These are phyloP conservation scores for Metschnikowia peoriensis DNA, from an alignment of 805 yeast species.

Conservation along the genomic window DNA sequence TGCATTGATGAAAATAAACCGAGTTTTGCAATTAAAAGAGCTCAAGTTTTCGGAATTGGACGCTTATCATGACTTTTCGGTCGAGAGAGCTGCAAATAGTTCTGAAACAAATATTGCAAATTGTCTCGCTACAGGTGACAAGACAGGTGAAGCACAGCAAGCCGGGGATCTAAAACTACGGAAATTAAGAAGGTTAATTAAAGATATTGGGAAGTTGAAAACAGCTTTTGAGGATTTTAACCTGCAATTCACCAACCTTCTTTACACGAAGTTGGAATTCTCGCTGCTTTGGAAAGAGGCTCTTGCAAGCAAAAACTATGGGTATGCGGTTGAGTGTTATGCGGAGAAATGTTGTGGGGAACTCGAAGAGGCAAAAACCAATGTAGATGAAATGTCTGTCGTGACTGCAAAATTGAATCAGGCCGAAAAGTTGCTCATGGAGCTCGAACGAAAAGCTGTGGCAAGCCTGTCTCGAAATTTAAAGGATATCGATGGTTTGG, in stretches of 20 bases:
- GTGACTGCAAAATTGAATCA: background rate
- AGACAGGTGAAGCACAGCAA: background rate
- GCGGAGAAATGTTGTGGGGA: slow-evolving; percentile 9
- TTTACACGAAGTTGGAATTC: background rate
- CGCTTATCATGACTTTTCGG: slow-evolving; percentile 6
- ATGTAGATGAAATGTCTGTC: background rate
- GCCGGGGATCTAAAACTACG: background rate
- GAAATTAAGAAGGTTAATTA: background rate
- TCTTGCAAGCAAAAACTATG: slow-evolving; percentile 4
- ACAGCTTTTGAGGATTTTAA: background rate
- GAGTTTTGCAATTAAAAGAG: slow-evolving; percentile 10
- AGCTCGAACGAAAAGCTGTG: background rate
- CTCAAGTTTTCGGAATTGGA: slow-evolving; percentile 3
- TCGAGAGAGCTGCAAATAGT: background rate
- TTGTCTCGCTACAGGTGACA: background rate
- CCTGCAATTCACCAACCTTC: background rate
- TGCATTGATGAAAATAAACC: slow-evolving; percentile 12
- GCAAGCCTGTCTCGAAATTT: background rate
- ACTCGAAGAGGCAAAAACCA: background rate
- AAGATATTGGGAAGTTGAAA: background rate
- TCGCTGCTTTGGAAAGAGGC: slow-evolving; percentile 4
- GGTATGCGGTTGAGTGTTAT: slow-evolving; percentile 11
- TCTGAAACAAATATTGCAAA: background rate
- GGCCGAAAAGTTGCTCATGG: slow-evolving; percentile 2
- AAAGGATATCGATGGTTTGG: background rate